phyloP scores from a whole-genome alignment of 306 rosid genomes.

The Macrotyloma uniflorum region DNA sequence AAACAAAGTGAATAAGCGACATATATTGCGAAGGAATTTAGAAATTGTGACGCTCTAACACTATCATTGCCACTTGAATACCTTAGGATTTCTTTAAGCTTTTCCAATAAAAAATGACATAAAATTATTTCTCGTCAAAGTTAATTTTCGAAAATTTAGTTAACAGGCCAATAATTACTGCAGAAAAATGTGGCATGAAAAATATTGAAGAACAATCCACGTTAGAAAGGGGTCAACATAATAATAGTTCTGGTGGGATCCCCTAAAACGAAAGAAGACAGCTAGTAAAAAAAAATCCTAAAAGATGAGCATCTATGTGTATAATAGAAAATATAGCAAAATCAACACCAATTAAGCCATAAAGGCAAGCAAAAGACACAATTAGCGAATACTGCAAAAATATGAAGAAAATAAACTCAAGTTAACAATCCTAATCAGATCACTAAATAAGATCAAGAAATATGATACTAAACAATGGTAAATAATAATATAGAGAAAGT shows the following conservation, averaged over 20 bases:
- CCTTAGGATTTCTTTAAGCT: neutral
- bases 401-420: slow-evolving; percentile 12
- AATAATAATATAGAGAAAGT: neutral
- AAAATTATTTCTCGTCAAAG: neutral
- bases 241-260: slow-evolving; percentile 26
- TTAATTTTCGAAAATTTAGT: neutral
- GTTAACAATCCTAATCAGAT: slow-evolving; percentile 1
- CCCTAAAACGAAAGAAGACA: slow-evolving; percentile 14
- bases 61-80: slow-evolving; percentile 8
- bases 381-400: slow-evolving; percentile 22
- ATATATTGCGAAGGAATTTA: slow-evolving; percentile 17
- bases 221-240: slow-evolving; percentile 6
- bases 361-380: slow-evolving; percentile 31
- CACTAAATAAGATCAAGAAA: slow-evolving; percentile 30
- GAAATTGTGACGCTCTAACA: slow-evolving; percentile 13
- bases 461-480: neutral
- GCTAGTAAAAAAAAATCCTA: neutral
- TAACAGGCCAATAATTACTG: neutral
- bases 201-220: slow-evolving; percentile 27
- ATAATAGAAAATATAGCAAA: slow-evolving; percentile 21
- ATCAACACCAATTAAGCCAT: slow-evolving; percentile 26
- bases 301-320: slow-evolving; percentile 30
- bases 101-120: slow-evolving; percentile 19
- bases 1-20: slow-evolving; percentile 13
- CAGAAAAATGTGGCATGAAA: slow-evolving; percentile 12